Percentiles rank a stretch among this genome's conserved stretches.
These are phyloP conservation scores for Pythium monospermum DNA, from an alignment of 352 stramenopile species.

Conservation along the genomic window DNA sequence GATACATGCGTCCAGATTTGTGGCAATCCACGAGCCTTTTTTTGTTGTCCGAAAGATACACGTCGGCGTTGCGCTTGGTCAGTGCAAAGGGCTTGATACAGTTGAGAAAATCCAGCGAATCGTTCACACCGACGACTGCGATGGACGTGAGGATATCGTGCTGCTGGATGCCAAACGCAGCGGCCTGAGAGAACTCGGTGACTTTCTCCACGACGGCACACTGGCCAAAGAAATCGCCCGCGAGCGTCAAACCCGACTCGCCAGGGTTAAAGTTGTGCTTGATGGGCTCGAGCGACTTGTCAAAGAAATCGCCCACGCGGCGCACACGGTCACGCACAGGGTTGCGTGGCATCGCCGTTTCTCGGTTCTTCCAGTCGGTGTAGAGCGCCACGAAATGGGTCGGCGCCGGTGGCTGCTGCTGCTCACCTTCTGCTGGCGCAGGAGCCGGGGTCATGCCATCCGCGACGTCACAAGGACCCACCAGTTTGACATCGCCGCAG, in stretches of 20 bases:
- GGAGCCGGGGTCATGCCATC: constrained; percentile 6
- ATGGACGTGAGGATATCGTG: constrained; percentile 47
- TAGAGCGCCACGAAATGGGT: constrained; percentile 28
- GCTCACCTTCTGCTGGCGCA: constrained; percentile 1
- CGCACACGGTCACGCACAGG: constrained; percentile 22
- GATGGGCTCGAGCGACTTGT: constrained; percentile 31
- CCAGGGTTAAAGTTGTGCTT: constrained; percentile 28
- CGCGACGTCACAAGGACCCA: constrained; percentile 42
- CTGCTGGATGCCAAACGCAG: constrained; percentile 10
- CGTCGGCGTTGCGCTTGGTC: constrained; percentile 20
- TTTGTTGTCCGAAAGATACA: constrained; percentile 29
- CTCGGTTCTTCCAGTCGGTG: constrained; percentile 34
- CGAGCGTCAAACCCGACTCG: constrained; percentile 36
- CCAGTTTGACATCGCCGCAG: constrained; percentile 24
- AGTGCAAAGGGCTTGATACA: constrained; percentile 48
- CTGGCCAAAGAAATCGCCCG: constrained; percentile 53
- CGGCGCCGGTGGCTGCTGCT: background rate
- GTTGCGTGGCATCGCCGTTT: constrained; percentile 25
- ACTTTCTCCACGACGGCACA: constrained; percentile 38
- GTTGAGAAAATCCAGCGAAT: constrained; percentile 32
- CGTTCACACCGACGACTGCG: constrained; percentile 24
- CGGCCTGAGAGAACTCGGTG: constrained; percentile 25
- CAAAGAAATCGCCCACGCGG: constrained; percentile 25
- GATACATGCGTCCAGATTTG: constrained; percentile 32
- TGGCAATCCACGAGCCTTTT: constrained; percentile 27